Base-by-base conservation (phyloP, 192 early-diverging fungal species). In the Coemansia sp. region DNA sequence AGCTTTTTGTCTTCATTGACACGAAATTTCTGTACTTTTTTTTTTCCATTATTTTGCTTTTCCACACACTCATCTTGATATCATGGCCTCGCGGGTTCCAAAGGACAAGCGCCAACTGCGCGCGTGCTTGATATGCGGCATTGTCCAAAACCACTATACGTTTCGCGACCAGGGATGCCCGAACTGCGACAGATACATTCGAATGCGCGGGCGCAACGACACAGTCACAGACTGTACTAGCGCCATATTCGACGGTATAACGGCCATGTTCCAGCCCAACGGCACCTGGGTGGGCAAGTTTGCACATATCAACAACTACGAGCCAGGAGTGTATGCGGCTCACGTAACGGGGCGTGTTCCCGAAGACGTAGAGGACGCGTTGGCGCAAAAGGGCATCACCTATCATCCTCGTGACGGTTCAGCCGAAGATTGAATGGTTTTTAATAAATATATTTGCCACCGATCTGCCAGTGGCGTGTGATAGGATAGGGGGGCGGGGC, bases 161-260 rank as follows among this genome's bases (percentile, higher is more conserved):
- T 94, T 94, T 70, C 75, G 87, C 61, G 80, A 85, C 40, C 62
- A 61, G 39, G 93, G 93, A 21, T 94, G 93, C 72, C 92, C 93
- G 27, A 94, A 94, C 66, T 94, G 93, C 74, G 92, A 94, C 75
- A 80, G 85, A 3, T 81, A 89, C n/a, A 69, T 94, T 62, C 85
- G 77, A 35, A 86, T 93, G 86, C 83, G 85, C 70, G 88, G 89
- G 24, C 78, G 76, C 35, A 81, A 76, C 59, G 88, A 88, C 68
- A 73, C 85, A 41, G 88, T 93, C 31, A 64, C 80, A 48, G 91
- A 93, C 60, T 94, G 93, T 76, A 94, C 93, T 34, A 92, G 87
- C 62, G 73, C 85, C 21, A 90, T 88, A 37, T 93, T 90, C 59
- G 91, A 92, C 63, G 93, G 93, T 14, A 64, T 88, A 10, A 89